Base-by-base conservation (phyloP, 2,329 filamentous ascomycete genomes). In the Colletotrichum australisinense region DNA sequence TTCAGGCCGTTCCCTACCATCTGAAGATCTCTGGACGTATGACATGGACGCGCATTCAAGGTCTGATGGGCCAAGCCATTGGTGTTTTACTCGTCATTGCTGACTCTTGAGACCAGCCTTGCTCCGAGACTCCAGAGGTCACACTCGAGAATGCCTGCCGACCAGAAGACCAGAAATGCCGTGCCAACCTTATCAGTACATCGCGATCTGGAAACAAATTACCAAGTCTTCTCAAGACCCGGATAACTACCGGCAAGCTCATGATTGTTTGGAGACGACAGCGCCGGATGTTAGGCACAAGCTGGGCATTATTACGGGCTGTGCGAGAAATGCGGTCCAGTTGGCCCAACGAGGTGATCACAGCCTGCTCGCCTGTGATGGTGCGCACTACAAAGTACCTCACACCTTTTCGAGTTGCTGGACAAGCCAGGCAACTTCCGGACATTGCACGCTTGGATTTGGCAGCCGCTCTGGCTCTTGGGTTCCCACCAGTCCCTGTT, bases 401-500 rank as follows among this genome's bases (percentile, higher is more conserved):
- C 19, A 14, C 14, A 52, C 16, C 53, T 16, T n/a, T 11, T 60
- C 42, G 30, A 42, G 32, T 26, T 38, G 30, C 11, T 65, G 24
- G 30, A 28, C 63, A 55, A 59, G 42, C 62, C 55, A 53, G 63
- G 38, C 63, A 24, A 38, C 24, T 30, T 69, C 52, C 28, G 35
- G 38, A 64, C 22, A 63, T 38, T 56, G 30, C 49, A 49, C 35
- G 53, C 35, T 57, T 49, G 38, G 3, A 12, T 46, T 30, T 32
- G 38, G 42, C 46, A 28, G 38, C 53, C 38, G 22, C 30, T 42
- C 46, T 46, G 9, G 11, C 14, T 12, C 6, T 30, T 38, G 67
- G 67, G 46, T 64, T 28, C 22, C n/a, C 32, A 60, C 24, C 67
- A 7, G 65, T 28, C 49, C 67, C 60, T 73, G 71, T 62, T 65